Evolutionary conservation across 2,329 filamentous ascomycete genomes (phyloP).

Genomic region (Magnaporthiopsis poae): DNA sequence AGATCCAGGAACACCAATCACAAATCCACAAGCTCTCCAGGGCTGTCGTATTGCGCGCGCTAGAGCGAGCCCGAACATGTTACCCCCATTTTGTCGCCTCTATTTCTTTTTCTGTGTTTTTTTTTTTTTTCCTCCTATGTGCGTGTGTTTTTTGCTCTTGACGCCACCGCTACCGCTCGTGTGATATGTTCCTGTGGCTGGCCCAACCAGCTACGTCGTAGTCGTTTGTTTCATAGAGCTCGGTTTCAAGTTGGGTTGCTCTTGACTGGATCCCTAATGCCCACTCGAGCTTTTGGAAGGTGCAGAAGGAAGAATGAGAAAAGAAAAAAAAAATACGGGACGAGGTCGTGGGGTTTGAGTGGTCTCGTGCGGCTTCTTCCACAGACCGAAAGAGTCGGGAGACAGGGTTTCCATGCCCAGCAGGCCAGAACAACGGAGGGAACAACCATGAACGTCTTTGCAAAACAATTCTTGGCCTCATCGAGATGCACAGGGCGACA

Average conservation of each 20-base stretch:
- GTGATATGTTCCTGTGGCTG: not conserved
- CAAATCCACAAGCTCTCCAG: not conserved
- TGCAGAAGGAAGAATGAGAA: not conserved
- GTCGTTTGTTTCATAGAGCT: constrained; percentile 2
- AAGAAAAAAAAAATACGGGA: not conserved
- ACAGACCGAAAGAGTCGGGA: not conserved
- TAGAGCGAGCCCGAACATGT: not conserved
- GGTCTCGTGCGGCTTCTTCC: not conserved
- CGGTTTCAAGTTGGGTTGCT: not conserved
- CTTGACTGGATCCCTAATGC: not conserved
- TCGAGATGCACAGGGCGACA: not conserved
- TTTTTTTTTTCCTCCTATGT: not conserved
- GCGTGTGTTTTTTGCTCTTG: not conserved
- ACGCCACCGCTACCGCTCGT: not conserved
- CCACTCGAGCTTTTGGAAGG: not conserved
- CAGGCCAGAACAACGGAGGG: not conserved
- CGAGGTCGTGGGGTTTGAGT: not conserved
- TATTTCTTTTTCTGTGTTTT: not conserved
- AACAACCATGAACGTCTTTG: not conserved
- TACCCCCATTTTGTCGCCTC: too few species aligned
- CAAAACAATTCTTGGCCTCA: not conserved
- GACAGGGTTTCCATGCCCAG: not conserved
- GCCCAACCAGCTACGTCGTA: not conserved
- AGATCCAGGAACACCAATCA: constrained; percentile 17
- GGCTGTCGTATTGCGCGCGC: not conserved